phyloP scores from a whole-genome alignment of 2,329 filamentous ascomycete species.

The Aureobasidium uvarum region DNA sequence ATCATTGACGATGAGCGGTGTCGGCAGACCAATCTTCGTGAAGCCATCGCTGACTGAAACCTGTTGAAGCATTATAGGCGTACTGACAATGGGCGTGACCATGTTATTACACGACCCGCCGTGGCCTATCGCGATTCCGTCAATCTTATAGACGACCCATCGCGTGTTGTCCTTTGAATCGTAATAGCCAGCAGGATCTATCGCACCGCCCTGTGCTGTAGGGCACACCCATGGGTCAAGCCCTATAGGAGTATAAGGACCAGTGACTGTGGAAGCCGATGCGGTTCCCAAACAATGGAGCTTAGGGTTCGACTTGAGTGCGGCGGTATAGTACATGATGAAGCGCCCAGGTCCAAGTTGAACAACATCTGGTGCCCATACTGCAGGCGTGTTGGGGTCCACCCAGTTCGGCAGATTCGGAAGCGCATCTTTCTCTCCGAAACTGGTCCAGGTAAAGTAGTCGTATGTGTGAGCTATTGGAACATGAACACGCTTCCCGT shows the following conservation, averaged over 20 bases:
- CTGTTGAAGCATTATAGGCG: slow-evolving; percentile 31
- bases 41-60: slow-evolving; percentile 30
- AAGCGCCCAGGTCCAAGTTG: slow-evolving; percentile 32
- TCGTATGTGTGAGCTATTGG: slow-evolving; percentile 39
- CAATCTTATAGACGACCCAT: slow-evolving; percentile 32
- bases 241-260: slow-evolving; percentile 35
- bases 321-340: slow-evolving; percentile 36
- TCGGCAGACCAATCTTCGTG: slow-evolving; percentile 30
- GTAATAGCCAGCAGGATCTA: slow-evolving; percentile 34
- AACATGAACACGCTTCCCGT: slow-evolving; percentile 34
- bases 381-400: slow-evolving; percentile 26
- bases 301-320: slow-evolving; percentile 28
- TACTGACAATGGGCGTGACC: slow-evolving; percentile 29
- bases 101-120: slow-evolving; percentile 30
- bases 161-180: slow-evolving; percentile 30
- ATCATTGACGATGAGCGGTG: slow-evolving; percentile 34
- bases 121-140: slow-evolving; percentile 30
- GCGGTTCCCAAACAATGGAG: slow-evolving; percentile 36
- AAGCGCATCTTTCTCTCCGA: slow-evolving; percentile 36
- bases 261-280: slow-evolving; percentile 31
- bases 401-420: slow-evolving; percentile 36
- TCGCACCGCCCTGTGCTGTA: slow-evolving; percentile 33
- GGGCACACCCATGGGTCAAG: slow-evolving; percentile 34
- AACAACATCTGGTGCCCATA: slow-evolving; percentile 42
- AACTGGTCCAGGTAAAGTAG: slow-evolving; percentile 36